Evolutionary conservation across 257 asterid species (phyloP), one percentile per base, ranked within the genome.

Genomic region (Cynanchum wilfordii): DNA sequence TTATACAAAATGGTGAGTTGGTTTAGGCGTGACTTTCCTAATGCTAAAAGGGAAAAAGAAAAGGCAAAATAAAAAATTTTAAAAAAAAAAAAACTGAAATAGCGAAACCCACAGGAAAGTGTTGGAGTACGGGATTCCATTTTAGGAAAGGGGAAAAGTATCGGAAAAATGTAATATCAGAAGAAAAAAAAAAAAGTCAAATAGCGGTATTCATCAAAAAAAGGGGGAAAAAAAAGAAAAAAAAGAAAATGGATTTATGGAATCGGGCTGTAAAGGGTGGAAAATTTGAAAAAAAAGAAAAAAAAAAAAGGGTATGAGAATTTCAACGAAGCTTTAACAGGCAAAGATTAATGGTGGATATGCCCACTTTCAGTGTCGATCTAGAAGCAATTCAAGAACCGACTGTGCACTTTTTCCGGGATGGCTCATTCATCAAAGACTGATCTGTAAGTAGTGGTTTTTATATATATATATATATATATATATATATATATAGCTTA

Each of bases 221-320:
- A 5, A 42, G 30, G 11, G 2, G 44, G 71, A 45, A 67, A 47
- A 22, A 45, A 13, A 11, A 45, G 56, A 3, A 58, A 22, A 3
- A 58, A 22, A 13, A 44, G 56, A 67, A 67, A 33, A 67, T 67
- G 40, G 56, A 24, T 10, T 63, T 6, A 33, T 17, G 42, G 57
- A 67, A 67, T 67, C 71, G 27, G 57, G 56, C 40, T 45, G 38
- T 45, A n/a, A 67, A 67, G 42, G 2, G 57, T 22, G 36, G 55
- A 11, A 33, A 33, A 33, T 3, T 0, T 33, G 38, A 33, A 2
- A 13, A 40, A 40, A 66, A 9, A 30, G 4, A 5, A 8, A 17
- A 36, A 54, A 42, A n/a, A 0, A 16, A 16, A 67, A 67, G 24
- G 12, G 56, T 0, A 8, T n/a, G 54, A n/a, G 71, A 44, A 67